These are phyloP conservation scores for Pythium dissotocum DNA, from an alignment of 352 stramenopile species.

Conservation along the genomic window DNA sequence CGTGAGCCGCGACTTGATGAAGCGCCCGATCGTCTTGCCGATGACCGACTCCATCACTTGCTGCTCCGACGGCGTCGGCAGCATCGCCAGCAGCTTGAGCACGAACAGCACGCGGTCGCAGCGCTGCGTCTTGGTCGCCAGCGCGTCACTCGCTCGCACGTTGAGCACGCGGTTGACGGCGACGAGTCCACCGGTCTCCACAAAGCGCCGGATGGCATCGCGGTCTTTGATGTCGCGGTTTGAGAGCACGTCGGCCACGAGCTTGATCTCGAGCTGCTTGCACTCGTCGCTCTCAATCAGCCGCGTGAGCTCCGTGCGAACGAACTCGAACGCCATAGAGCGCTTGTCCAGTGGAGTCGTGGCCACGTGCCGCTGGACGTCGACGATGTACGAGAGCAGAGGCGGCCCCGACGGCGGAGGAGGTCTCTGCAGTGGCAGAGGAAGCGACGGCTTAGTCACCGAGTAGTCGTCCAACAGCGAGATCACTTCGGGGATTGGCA, in stretches of 20 bases:
- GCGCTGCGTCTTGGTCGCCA: neutral
- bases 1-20: conserved; percentile 45
- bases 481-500: conserved; percentile 6
- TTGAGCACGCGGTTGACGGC: conserved; percentile 45
- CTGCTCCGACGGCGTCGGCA: conserved; percentile 53
- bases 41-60: conserved; percentile 64
- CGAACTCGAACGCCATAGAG: conserved; percentile 52
- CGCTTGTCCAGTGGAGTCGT: conserved; percentile 47
- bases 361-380: conserved; percentile 31
- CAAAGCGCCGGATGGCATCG: conserved; percentile 63
- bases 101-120: conserved; percentile 30
- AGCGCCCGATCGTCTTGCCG: conserved; percentile 57
- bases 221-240: conserved; percentile 54
- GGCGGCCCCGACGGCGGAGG: conserved; percentile 1
- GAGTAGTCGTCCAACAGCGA: conserved; percentile 6
- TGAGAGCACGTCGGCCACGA: conserved; percentile 61
- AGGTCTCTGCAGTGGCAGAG: neutral
- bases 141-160: conserved; percentile 2
- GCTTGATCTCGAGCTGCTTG: conserved; percentile 40
- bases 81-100: conserved; percentile 66
- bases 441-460: neutral
- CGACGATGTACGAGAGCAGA: conserved; percentile 52
- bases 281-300: conserved; percentile 48
- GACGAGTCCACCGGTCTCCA: conserved; percentile 52
- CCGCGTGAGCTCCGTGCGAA: conserved; percentile 56